These are phyloP conservation scores for Pelargonium fulgidum DNA, from an alignment of 441 rosid species.

Conservation along the genomic window DNA sequence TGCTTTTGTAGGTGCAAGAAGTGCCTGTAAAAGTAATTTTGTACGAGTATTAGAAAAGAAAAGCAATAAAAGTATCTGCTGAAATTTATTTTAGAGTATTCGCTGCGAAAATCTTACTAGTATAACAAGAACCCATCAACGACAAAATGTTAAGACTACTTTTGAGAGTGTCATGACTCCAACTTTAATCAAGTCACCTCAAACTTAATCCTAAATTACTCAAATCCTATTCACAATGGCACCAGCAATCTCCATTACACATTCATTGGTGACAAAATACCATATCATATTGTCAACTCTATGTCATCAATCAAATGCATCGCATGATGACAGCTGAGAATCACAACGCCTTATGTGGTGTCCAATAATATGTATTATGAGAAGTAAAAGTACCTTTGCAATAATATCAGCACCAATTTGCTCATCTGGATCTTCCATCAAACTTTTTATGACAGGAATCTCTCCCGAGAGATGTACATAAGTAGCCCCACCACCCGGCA, in stretches of 20 bases:
- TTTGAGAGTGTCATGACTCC: too few species aligned
- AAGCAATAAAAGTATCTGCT: neutral
- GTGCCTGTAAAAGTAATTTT: constrained; percentile 26
- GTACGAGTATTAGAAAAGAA: neutral
- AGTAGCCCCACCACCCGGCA: constrained; percentile 78
- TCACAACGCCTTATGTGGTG: neutral
- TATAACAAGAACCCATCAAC: too few species aligned
- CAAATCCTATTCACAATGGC: too few species aligned
- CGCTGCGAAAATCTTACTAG: too few species aligned
- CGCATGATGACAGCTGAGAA: neutral
- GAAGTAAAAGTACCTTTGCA: constrained; percentile 35
- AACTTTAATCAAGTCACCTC: too few species aligned
- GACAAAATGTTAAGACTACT: too few species aligned
- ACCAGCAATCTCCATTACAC: too few species aligned
- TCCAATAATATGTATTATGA: neutral
- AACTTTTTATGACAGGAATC: constrained; percentile 38
- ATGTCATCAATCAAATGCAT: too few species aligned
- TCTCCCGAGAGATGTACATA: constrained; percentile 56
- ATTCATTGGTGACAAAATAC: too few species aligned
- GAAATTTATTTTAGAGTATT: neutral
- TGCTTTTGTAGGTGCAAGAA: constrained; percentile 60
- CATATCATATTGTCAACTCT: neutral
- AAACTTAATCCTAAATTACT: too few species aligned
- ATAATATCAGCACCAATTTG: constrained; percentile 68
- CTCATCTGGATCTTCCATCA: constrained; percentile 55